phyloP scores from a whole-genome alignment of 345 rosid genomes.

The Sisymbrium irio region DNA sequence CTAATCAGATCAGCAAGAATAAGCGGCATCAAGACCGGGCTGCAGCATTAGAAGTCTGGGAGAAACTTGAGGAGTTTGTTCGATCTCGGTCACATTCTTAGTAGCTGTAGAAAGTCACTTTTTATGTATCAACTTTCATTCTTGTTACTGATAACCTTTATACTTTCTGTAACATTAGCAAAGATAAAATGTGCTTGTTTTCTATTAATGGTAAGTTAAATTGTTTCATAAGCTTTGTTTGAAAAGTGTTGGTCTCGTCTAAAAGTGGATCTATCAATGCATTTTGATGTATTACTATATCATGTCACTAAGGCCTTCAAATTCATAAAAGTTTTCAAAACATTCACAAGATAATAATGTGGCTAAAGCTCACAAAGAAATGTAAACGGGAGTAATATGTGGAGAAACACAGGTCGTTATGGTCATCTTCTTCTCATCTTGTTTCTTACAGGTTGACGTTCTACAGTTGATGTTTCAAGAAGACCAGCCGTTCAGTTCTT shows the following conservation, averaged over 20 bases:
- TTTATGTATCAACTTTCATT: constrained; percentile 21
- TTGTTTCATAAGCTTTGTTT: not conserved
- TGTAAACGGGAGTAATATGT: not conserved
- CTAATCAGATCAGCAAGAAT: constrained; percentile 88
- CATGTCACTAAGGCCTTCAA: not conserved
- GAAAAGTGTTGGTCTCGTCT: not conserved
- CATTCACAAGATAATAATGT: not conserved
- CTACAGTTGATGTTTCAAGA: not conserved
- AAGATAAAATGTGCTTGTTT: constrained; percentile 9
- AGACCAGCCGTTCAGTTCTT: not conserved
- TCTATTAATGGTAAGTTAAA: not conserved
- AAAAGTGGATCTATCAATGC: not conserved
- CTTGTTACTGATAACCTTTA: not conserved
- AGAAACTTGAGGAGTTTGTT: constrained; percentile 84
- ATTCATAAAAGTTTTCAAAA: not conserved
- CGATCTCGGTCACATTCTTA: constrained; percentile 80
- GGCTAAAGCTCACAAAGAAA: not conserved
- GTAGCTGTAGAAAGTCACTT: constrained; percentile 30
- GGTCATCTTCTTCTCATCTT: not conserved
- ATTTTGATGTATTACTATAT: not conserved
- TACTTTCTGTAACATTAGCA: constrained; percentile 31
- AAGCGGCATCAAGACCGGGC: constrained; percentile 94
- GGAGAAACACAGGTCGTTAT: not conserved
- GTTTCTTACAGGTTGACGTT: not conserved
- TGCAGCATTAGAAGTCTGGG: constrained; percentile 98